Evolutionary conservation across 257 asterid genomes (phyloP).

Genomic region (Echites panduratus): DNA sequence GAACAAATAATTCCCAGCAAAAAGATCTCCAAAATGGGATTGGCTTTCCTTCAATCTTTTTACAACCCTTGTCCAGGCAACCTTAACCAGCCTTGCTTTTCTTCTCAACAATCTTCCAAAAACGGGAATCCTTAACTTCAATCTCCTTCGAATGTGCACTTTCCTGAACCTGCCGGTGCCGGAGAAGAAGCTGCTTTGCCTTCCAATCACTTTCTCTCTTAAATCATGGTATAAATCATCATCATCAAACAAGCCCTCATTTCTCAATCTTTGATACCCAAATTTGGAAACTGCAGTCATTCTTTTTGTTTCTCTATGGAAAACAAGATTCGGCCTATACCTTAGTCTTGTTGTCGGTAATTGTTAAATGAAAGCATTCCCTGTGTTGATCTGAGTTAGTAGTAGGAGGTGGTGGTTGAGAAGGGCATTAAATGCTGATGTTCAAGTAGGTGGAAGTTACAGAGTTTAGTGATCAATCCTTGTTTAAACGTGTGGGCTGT

Average conservation of each 20-base stretch:
- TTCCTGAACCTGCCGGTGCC: slow-evolving; percentile 29
- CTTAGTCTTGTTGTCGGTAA: not conserved
- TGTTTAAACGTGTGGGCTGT: too few relatives aligned
- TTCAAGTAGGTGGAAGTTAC: too few relatives aligned
- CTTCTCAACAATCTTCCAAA: slow-evolving; percentile 36
- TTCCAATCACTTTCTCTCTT: slow-evolving; percentile 36
- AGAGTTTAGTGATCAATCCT: too few relatives aligned
- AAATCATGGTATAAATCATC: slow-evolving; percentile 15
- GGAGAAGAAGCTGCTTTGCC: slow-evolving; percentile 23
- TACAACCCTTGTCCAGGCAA: slow-evolving; percentile 46
- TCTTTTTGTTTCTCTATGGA: not conserved
- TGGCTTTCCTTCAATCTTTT: slow-evolving; percentile 71
- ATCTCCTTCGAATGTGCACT: slow-evolving; percentile 33
- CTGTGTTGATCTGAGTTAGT: too few relatives aligned
- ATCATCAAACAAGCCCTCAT: slow-evolving; percentile 35
- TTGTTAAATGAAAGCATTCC: too few relatives aligned
- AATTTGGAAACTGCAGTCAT: slow-evolving; percentile 17
- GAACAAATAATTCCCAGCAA: slow-evolving; percentile 86
- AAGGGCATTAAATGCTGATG: too few relatives aligned
- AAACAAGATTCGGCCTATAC: not conserved
- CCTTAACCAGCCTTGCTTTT: slow-evolving; percentile 36
- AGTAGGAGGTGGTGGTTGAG: too few relatives aligned
- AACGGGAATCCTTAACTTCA: slow-evolving; percentile 45
- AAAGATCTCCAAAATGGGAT: slow-evolving; percentile 69
- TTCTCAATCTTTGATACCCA: slow-evolving; percentile 45